phyloP scores from a whole-genome alignment of 2,329 filamentous ascomycete species.

The Arachnomyces sp. region DNA sequence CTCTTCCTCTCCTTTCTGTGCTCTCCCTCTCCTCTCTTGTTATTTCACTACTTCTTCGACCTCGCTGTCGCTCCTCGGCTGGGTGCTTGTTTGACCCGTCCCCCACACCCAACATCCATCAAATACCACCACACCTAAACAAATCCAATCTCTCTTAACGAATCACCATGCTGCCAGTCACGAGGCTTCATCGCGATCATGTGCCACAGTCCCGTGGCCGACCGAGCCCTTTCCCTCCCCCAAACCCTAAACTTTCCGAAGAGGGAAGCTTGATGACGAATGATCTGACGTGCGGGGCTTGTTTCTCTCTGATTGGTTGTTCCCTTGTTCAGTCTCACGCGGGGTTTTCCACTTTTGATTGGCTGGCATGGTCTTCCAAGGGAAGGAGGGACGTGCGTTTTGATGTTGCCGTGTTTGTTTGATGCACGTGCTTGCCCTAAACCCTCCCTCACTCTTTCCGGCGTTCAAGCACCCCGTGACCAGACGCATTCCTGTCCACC shows the following conservation, averaged over 20 bases:
- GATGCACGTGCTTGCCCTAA: constrained; percentile 11
- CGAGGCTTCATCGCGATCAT: constrained; percentile 19
- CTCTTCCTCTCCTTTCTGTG: no score
- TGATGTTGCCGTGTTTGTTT: constrained; percentile 3
- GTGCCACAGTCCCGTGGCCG: constrained; percentile 34
- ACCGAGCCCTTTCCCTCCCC: constrained; percentile 9
- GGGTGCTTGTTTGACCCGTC: neutral
- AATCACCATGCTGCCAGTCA: neutral
- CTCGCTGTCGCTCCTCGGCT: neutral
- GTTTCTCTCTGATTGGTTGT: constrained; percentile 21
- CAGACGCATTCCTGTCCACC: no score
- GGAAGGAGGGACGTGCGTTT: constrained; percentile 2
- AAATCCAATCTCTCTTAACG: neutral
- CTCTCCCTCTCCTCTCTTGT: no score
- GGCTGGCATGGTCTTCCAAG: constrained; percentile 15
- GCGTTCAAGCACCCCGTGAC: neutral
- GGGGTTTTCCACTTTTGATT: constrained; percentile 20
- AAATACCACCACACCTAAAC: constrained; percentile 9
- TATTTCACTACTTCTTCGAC: neutral
- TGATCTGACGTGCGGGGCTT: constrained; percentile 8
- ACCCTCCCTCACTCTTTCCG: constrained; percentile 8
- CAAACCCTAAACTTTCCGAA: no score
- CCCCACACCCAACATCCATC: constrained; percentile 11
- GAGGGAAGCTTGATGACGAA: constrained; percentile 3
- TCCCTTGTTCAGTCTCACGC: constrained; percentile 11